Evolutionary conservation across 2,329 filamentous ascomycete species (phyloP).

Genomic region (Pyrenochaeta sp.): DNA sequence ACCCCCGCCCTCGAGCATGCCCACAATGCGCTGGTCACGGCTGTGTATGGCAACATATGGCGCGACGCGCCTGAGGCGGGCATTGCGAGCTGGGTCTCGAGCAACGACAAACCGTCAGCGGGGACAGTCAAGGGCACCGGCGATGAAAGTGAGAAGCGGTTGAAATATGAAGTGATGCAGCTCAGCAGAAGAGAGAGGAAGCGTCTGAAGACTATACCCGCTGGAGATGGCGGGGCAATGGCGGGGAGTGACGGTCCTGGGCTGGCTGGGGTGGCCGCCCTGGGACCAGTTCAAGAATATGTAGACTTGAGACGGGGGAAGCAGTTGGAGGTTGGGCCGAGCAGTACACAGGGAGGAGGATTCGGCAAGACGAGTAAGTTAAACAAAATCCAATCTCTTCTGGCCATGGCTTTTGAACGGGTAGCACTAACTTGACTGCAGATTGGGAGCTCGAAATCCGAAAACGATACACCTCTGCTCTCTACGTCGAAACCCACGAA

Average conservation of each 20-base stretch:
- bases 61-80: constrained; percentile 68
- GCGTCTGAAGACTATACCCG: constrained; percentile 62
- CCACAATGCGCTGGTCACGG: constrained; percentile 68
- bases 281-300: constrained; percentile 39
- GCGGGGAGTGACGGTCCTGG: constrained; percentile 11
- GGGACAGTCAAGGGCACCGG: constrained; percentile 71
- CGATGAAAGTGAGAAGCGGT: constrained; percentile 67
- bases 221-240: constrained; percentile 37
- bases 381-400: no score
- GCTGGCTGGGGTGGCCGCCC: constrained; percentile 13
- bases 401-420: no score
- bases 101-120: constrained; percentile 75
- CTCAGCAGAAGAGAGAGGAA: constrained; percentile 66
- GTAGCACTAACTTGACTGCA: constrained; percentile 26
- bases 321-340: constrained; percentile 67
- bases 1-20: constrained; percentile 63
- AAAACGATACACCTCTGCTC: constrained; percentile 68
- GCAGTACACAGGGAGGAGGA: constrained; percentile 71
- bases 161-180: constrained; percentile 71
- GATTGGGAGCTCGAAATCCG: constrained; percentile 71
- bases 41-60: constrained; percentile 65
- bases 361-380: constrained; percentile 81
- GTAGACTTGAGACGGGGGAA: constrained; percentile 52
- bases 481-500: constrained; percentile 68
- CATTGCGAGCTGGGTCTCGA: constrained; percentile 69